A percentile compares a stretch with the other conserved stretches of the same genome.
Conservation (phyloP, 768 basidiomycete species). For the Hydnum rufescens region DNA sequence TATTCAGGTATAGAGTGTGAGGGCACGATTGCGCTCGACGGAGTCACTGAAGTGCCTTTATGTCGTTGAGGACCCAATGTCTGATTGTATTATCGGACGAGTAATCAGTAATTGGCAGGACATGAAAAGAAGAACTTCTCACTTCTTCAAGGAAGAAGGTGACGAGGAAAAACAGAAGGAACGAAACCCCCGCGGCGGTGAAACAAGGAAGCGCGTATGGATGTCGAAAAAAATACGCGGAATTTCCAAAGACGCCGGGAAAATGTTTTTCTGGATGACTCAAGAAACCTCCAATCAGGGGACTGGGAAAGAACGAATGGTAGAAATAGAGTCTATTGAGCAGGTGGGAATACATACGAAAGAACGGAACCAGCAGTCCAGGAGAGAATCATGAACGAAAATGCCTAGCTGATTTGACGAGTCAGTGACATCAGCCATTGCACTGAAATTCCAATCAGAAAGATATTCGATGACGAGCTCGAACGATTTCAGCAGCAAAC, state of each 20-base stretch:
- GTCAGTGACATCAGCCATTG: constrained; percentile 10
- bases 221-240: neutral
- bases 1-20: neutral
- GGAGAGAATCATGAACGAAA: constrained; percentile 9
- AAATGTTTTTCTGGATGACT: constrained; percentile 6
- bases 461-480: neutral
- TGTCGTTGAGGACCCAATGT: too few species aligned
- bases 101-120: too few species aligned
- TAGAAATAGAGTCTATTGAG: too few species aligned
- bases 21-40: neutral
- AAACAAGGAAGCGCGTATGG: constrained; percentile 10
- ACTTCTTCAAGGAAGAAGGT: constrained; percentile 9
- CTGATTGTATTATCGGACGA: too few species aligned
- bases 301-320: too few species aligned
- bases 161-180: constrained; percentile 5
- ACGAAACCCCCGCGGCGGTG: constrained; percentile 1
- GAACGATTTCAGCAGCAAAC: neutral
- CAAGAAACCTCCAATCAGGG: constrained; percentile 11
- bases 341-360: neutral
- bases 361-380: constrained; percentile 7
- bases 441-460: neutral
- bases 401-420: constrained; percentile 11
- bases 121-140: too few species aligned
- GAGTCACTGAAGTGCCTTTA: too few species aligned
- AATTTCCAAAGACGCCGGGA: constrained; percentile 3